Percentiles rank a stretch among this genome's conserved stretches.
Conservation (phyloP, 179 eudicot genomes). For the Sideroxylon spinosum region DNA sequence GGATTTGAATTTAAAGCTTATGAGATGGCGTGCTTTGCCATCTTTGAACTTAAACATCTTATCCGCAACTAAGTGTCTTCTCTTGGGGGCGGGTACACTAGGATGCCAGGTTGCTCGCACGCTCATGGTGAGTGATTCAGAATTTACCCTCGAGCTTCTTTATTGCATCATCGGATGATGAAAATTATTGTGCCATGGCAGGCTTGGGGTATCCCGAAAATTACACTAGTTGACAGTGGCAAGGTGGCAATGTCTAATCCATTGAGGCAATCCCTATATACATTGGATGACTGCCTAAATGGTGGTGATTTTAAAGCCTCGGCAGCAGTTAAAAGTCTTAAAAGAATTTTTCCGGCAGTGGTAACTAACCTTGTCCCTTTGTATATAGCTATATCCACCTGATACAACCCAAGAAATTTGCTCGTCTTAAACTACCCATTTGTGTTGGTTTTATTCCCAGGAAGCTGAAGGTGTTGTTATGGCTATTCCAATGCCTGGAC, state of each 20-base stretch:
- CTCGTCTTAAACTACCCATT: neutral
- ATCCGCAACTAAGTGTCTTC: constrained; percentile 75
- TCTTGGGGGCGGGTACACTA: constrained; percentile 93
- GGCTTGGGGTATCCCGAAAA: constrained; percentile 96
- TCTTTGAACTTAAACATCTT: constrained; percentile 59
- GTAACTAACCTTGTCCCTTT: constrained; percentile 31
- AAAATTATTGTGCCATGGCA: constrained; percentile 27
- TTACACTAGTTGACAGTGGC: constrained; percentile 84
- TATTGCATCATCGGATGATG: neutral
- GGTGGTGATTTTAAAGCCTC: constrained; percentile 80
- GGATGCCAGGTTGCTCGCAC: constrained; percentile 98
- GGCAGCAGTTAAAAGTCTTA: constrained; percentile 70
- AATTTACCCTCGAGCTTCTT: neutral
- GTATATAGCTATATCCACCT: neutral
- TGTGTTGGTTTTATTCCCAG: constrained; percentile 33
- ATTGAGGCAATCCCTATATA: constrained; percentile 84
- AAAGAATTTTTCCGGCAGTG: constrained; percentile 76
- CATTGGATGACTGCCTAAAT: constrained; percentile 75
- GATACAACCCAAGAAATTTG: neutral
- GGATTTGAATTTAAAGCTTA: constrained; percentile 81
- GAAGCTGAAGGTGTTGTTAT: constrained; percentile 86
- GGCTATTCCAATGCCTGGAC: constrained; percentile 98
- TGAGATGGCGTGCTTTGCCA: constrained; percentile 97
- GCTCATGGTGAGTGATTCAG: constrained; percentile 64
- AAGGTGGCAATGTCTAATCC: constrained; percentile 96